These are phyloP conservation scores for Boletellus ananiceps DNA, from an alignment of 768 basidiomycete species.

Conservation along the genomic window DNA sequence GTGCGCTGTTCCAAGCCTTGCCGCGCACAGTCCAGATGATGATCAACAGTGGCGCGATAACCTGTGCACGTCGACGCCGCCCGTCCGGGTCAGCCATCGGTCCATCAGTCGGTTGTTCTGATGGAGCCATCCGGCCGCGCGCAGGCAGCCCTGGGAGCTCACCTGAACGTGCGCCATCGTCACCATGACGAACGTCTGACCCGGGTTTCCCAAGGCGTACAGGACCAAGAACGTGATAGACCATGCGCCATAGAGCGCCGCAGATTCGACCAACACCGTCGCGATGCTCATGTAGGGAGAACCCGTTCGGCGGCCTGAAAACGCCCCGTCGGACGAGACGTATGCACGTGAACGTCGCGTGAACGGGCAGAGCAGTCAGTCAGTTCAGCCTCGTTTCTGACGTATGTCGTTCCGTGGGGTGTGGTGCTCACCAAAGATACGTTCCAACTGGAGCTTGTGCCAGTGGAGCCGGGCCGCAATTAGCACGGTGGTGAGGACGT, in stretches of 20 bases:
- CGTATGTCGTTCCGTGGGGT: too few relatives aligned
- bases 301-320: constrained; percentile 10
- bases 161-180: constrained; percentile 25
- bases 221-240: constrained; percentile 22
- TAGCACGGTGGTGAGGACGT: constrained; percentile 19
- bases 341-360: too few relatives aligned
- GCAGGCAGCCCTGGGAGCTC: background rate
- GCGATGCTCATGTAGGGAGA: constrained; percentile 24
- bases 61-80: constrained; percentile 5
- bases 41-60: constrained; percentile 25
- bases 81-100: background rate
- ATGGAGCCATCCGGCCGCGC: too few relatives aligned
- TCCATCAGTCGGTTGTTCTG: too few relatives aligned
- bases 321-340: background rate
- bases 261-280: constrained; percentile 23
- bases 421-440: constrained; percentile 23
- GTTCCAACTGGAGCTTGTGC: constrained; percentile 22
- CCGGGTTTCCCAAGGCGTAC: constrained; percentile 10
- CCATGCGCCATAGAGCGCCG: constrained; percentile 22
- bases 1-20: constrained; percentile 11
- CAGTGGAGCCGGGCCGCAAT: constrained; percentile 23
- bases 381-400: background rate
- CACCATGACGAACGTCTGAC: constrained; percentile 20
- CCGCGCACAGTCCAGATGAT: constrained; percentile 24
- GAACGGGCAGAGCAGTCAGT: background rate